These are phyloP conservation scores for Sporothrix luriei DNA, from an alignment of 2,329 filamentous ascomycete species.

Conservation along the genomic window DNA sequence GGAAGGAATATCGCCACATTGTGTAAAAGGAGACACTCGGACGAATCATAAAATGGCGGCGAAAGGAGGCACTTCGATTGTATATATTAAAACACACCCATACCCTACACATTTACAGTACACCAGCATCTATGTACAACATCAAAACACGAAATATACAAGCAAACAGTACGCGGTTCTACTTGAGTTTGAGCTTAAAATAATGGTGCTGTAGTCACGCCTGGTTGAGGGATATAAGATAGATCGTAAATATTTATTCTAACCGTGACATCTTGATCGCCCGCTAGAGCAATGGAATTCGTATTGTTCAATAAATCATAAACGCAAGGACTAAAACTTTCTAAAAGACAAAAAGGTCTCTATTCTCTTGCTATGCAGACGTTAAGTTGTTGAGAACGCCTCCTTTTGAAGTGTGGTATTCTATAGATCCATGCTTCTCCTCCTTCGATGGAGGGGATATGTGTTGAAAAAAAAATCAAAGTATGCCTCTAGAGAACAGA, in stretches of 20 bases:
- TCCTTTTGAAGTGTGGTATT: conserved; percentile 1
- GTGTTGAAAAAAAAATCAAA: conserved; percentile 18
- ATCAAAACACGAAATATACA: conserved; percentile 8
- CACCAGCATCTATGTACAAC: conserved; percentile 27
- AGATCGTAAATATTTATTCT: not conserved
- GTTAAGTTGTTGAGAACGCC: conserved; percentile 28
- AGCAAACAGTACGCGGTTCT: not conserved
- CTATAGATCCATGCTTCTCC: conserved; percentile 1
- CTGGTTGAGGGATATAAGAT: not conserved
- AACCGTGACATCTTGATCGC: too few relatives aligned
- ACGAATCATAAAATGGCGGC: not conserved
- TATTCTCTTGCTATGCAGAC: conserved; percentile 17
- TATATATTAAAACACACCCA: conserved; percentile 26
- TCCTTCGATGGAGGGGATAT: not conserved
- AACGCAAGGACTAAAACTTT: not conserved
- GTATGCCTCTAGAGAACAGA: conserved; percentile 3
- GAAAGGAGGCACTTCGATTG: conserved; percentile 13
- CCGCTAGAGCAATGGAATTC: not conserved
- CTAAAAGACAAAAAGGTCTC: not conserved
- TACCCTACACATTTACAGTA: conserved; percentile 24
- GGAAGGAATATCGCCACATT: not conserved
- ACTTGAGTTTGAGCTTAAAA: not conserved
- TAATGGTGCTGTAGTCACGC: too few relatives aligned
- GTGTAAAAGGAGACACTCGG: not conserved
- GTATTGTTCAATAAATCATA: not conserved